phyloP scores from a whole-genome alignment of 129 eudicot species.

The Deinandra increscens region DNA sequence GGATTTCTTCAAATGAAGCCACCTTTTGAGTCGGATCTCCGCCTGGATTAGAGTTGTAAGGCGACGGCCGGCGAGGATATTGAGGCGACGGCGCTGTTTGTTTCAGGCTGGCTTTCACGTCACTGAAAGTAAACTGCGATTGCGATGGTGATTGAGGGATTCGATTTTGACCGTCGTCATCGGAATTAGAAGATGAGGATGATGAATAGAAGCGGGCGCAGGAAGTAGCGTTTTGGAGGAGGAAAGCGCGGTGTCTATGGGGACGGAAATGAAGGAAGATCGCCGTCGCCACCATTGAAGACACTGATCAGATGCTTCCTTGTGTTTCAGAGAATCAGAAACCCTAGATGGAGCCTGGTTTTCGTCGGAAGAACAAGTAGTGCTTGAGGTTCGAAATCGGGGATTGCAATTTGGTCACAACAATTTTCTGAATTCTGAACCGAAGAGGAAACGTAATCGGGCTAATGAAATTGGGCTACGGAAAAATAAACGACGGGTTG shows the following conservation, averaged over 20 bases:
- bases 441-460: no score
- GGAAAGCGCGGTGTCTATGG: conserved; percentile 6
- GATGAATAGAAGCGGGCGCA: conserved; percentile 25
- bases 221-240: conserved; percentile 15
- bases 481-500: no score
- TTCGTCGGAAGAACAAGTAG: no score
- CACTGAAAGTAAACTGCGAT: conserved; percentile 26
- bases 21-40: conserved; percentile 17
- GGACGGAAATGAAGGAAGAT: conserved; percentile 41
- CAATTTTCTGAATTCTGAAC: no score
- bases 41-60: conserved; percentile 17
- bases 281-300: conserved; percentile 53
- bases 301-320: not conserved
- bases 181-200: conserved; percentile 42
- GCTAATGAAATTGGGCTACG: no score
- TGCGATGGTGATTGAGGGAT: conserved; percentile 6
- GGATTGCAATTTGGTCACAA: no score
- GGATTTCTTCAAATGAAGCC: conserved; percentile 34
- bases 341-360: conserved; percentile 14
- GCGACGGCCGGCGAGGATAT: conserved; percentile 24
- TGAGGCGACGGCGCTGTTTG: conserved; percentile 24
- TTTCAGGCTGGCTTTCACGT: conserved; percentile 41
- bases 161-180: conserved; percentile 21
- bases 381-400: no score
- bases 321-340: conserved; percentile 3